These are phyloP conservation scores for Colletotrichum sp. DNA, from an alignment of 2,329 filamentous ascomycete species.

Conservation along the genomic window DNA sequence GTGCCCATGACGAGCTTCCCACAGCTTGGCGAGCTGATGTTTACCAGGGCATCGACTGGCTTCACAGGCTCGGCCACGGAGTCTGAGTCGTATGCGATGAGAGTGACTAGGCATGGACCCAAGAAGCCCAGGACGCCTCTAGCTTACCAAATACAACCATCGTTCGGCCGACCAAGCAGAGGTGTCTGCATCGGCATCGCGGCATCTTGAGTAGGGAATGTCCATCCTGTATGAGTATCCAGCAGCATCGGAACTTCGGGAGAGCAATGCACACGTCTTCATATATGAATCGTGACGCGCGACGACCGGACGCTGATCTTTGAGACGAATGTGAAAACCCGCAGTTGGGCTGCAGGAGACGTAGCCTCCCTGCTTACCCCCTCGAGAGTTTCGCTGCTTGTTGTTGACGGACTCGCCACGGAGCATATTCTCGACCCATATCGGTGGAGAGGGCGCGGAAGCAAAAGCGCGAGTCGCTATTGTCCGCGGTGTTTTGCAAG, in stretches of 20 bases:
- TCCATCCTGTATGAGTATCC: not conserved
- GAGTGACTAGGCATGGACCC: not conserved
- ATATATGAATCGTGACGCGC: slow-evolving; percentile 1
- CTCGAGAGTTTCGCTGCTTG: not conserved
- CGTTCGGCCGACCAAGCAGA: not conserved
- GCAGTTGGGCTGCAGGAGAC: not conserved
- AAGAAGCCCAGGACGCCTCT: not conserved
- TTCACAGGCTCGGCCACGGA: not conserved
- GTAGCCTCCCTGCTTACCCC: not conserved
- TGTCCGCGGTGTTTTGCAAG: slow-evolving; percentile 11
- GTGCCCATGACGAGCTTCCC: not conserved
- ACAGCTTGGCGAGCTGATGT: not conserved
- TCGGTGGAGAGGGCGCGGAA: not conserved
- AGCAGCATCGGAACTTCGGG: not conserved
- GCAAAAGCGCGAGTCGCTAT: not conserved
- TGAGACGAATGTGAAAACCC: not conserved
- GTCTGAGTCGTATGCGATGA: not conserved
- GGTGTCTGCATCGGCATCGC: not conserved
- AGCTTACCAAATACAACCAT: not conserved
- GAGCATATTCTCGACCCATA: not conserved
- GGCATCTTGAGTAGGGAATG: not conserved
- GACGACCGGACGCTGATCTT: not conserved
- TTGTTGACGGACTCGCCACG: not conserved
- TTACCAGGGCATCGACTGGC: not conserved
- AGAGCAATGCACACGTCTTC: not conserved